Conservation (phyloP, 495 filamentous ascomycete genomes). For the Aspergillus saccharolyticus region DNA sequence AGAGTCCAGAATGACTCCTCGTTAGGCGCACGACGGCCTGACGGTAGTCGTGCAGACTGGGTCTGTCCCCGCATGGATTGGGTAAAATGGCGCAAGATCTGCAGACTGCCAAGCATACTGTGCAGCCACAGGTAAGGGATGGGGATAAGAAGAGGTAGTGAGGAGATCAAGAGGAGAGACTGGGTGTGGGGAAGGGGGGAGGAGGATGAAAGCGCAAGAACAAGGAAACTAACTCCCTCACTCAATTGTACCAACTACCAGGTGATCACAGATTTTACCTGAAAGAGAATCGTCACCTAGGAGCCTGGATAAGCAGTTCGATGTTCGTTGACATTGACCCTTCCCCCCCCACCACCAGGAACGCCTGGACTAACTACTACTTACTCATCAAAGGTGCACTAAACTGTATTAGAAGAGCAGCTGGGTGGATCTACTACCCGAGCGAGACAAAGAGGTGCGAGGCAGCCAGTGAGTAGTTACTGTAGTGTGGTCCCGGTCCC, state of each 20-base stretch:
- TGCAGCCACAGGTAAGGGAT: slow-evolving; percentile 20
- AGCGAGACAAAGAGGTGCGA: not conserved
- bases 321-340: not conserved
- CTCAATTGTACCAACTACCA: not conserved
- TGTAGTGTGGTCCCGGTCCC: no score
- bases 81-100: slow-evolving; percentile 16
- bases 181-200: no score
- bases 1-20: not conserved
- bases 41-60: slow-evolving; percentile 14
- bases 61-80: slow-evolving; percentile 8
- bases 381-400: not conserved
- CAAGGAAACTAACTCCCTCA: not conserved
- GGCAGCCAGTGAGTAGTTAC: not conserved
- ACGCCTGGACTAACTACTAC: not conserved
- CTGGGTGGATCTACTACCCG: slow-evolving; percentile 1
- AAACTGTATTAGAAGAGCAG: not conserved
- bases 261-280: no score
- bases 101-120: slow-evolving; percentile 22
- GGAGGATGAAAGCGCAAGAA: not conserved
- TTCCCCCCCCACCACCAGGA: no score
- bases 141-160: not conserved
- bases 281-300: no score
- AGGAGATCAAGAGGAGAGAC: no score
- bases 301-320: no score
- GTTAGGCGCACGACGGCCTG: slow-evolving; percentile 21